phyloP scores from a whole-genome alignment of 805 yeast species.

The Candida insectalens region DNA sequence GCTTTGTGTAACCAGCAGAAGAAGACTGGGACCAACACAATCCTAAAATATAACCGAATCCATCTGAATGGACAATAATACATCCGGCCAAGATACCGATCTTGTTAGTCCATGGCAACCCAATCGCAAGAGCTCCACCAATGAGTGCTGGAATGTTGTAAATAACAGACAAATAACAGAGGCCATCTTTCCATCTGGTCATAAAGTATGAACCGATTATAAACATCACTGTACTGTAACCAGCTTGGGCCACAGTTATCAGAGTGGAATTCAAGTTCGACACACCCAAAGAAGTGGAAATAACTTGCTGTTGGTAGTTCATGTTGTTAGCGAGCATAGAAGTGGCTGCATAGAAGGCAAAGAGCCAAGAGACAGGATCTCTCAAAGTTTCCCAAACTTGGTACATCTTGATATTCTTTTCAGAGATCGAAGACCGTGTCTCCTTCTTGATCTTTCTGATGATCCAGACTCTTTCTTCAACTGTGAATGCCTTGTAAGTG shows the following conservation, averaged over 20 bases:
- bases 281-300: constrained; percentile 10
- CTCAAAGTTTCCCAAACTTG: constrained; percentile 36
- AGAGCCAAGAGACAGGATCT: constrained; percentile 36
- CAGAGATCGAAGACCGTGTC: constrained; percentile 29
- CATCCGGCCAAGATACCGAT: constrained; percentile 29
- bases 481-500: constrained; percentile 33
- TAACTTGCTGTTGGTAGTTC: constrained; percentile 11
- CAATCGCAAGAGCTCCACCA: constrained; percentile 33
- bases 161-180: constrained; percentile 24
- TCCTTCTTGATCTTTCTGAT: constrained; percentile 28
- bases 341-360: constrained; percentile 16
- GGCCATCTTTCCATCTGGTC: constrained; percentile 8
- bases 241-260: constrained; percentile 15
- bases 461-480: constrained; percentile 25
- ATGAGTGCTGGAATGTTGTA: constrained; percentile 34
- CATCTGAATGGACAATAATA: constrained; percentile 7
- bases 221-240: constrained; percentile 13
- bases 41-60: constrained; percentile 11
- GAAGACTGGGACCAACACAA: constrained; percentile 24
- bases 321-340: constrained; percentile 15
- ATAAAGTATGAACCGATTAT: constrained; percentile 11
- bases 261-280: constrained; percentile 10
- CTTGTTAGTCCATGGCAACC: constrained; percentile 31
- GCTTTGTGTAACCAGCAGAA: constrained; percentile 42
- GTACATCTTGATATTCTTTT: constrained; percentile 30